Evolutionary conservation across 352 stramenopile species (phyloP), one percentile per base, ranked within the genome.

Genomic region (Globisporangium barbulae): DNA sequence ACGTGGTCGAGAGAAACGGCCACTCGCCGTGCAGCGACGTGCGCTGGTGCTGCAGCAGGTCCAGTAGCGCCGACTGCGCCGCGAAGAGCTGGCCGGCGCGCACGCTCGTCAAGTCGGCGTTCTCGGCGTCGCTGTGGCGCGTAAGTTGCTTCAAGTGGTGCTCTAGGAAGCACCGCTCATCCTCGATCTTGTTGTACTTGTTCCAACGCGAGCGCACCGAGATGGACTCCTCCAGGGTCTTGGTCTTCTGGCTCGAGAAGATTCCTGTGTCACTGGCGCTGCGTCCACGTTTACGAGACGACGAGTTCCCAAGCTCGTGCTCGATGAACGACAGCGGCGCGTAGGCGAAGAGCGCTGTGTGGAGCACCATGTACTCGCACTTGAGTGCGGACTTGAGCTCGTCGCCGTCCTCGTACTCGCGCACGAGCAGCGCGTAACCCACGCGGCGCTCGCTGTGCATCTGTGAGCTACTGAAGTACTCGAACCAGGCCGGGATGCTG

Each of bases 381-480:
- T 59, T 76, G 8, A 61, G 33, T 6, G 3, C 5, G 22, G 33
- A 31, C 5, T 45, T 13, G 7, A 47, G 30, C 19, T 50, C 30
- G 25, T 28, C 52, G n/a, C 55, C 59, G 12, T 66, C 50, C 5
- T 55, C 50, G 4, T 59, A 63, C 37, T 79, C 69, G 8, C 66
- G 66, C 2, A 88, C 67, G 1, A 70, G 68, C 53, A 89, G 31
- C 0, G 72, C 71, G 44, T 89, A 89, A 0, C 69, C 79, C 1
- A 87, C 75, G 28, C 77, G 78, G n/a, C 77, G 67, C 42, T 86
- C 71, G 3, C 65, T 60, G 53, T 74, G 69, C 3, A 70, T 67
- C 17, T 33, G 53, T 0, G 72, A 76, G 21, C 60, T 76, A 53
- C 75, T 83, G 28, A 81, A 75, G 61, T 89, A 89, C 59, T 89